Base-by-base conservation (phyloP, 768 basidiomycete species). In the Hericium alpestre region DNA sequence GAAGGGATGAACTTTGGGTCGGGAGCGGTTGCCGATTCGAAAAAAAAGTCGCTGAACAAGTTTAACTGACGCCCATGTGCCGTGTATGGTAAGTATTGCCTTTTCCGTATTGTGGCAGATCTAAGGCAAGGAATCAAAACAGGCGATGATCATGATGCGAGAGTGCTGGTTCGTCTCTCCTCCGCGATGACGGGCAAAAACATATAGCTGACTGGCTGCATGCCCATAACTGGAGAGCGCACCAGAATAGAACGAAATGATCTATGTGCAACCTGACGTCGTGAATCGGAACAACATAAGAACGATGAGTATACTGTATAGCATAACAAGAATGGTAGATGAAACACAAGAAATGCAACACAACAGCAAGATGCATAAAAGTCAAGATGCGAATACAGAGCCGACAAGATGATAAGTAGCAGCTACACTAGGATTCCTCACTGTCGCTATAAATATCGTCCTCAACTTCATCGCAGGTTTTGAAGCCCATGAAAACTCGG, bases 401-500 rank as follows among this genome's bases (percentile, higher is more conserved):
- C 39, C 32, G 25, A 50, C 53, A 41, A 57, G 52, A 48, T 23
- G 40, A 59, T 49, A 62, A 49, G 38, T 37, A 50, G 32, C 38
- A 51, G 38, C 40, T 38, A 53, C 32, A 32, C 32, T 32, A 32
- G 32, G 32, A 32, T n/a, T 25, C 43, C 7, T 53, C 22, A 22
- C 23, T 20, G 52, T 58, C 57, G 32, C 53, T 55, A 12, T 27
- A 48, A 32, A 53, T 8, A 27, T 23, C 25, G 16, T 46, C 38
- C 38, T 57, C 56, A 4, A 52, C 37, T 22, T 61, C 60, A 22
- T 56, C 47, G 22, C 54, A 40, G 38, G 55, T 50, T 53, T 84
- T 86, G 66, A 76, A 80, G 20, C 84, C 84, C 49, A 81, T 71
- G n/a, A 86, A 74, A 5, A 80, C 76, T 58, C 84, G 74, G 23